Conservation (phyloP, 345 rosid genomes). For the Hevea brasiliensis region DNA sequence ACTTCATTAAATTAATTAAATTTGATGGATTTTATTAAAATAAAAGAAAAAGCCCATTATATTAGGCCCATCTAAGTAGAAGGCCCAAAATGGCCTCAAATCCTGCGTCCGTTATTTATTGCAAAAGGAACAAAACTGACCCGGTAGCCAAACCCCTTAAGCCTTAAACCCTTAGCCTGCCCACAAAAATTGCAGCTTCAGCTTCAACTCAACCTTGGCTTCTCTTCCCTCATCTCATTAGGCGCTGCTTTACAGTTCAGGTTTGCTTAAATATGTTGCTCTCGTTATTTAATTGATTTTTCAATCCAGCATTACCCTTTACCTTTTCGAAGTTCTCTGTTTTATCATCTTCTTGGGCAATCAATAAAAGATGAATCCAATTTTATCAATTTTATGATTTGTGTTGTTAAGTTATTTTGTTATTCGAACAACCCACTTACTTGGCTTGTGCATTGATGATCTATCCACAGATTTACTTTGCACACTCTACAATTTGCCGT, state of each 20-base stretch:
- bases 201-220: neutral
- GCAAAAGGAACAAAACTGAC: neutral
- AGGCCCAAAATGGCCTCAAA: neutral
- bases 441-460: neutral
- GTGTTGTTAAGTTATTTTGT: too few species aligned
- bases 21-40: too few species aligned
- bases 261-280: neutral
- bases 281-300: too few species aligned
- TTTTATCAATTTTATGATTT: too few species aligned
- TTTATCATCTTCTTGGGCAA: neutral
- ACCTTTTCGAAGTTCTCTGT: too few species aligned
- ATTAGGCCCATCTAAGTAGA: neutral
- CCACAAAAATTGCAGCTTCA: neutral
- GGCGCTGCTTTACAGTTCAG: neutral
- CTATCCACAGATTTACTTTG: slow-evolving; percentile 25
- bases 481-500: slow-evolving; percentile 33
- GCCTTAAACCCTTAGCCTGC: slow-evolving; percentile 6
- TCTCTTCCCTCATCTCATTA: neutral
- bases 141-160: neutral
- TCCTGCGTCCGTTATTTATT: too few species aligned
- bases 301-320: too few species aligned
- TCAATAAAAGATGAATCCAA: too few species aligned
- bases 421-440: too few species aligned
- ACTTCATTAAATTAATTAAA: too few species aligned
- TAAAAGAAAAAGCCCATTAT: too few species aligned